phyloP scores from a whole-genome alignment of 192 early-diverging fungal genomes.

The Coemansia sp. region DNA sequence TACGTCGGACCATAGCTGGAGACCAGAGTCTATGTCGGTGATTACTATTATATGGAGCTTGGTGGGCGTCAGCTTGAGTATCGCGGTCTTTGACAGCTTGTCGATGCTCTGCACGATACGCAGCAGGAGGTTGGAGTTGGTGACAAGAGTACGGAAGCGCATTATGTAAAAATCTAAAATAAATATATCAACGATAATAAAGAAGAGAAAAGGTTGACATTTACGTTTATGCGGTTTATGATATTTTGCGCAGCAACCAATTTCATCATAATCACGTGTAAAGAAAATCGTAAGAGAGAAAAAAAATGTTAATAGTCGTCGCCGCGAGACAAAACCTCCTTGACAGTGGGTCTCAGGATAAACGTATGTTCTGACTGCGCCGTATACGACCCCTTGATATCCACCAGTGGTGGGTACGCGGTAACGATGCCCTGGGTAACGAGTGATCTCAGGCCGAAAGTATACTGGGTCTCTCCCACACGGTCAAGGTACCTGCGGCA shows the following conservation, averaged over 20 bases:
- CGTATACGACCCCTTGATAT: conserved; percentile 84
- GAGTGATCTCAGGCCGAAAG: conserved; percentile 80
- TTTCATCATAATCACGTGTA: background rate
- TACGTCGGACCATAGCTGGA: conserved; percentile 73
- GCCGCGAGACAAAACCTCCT: conserved; percentile 79
- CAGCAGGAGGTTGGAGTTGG: conserved; percentile 41
- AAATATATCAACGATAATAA: background rate
- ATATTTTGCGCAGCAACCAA: background rate
- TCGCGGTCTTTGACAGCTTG: conserved; percentile 67
- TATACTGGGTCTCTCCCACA: conserved; percentile 87
- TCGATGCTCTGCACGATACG: conserved; percentile 60
- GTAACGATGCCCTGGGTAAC: conserved; percentile 81
- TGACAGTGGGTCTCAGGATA: conserved; percentile 82
- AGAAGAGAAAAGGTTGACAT: background rate
- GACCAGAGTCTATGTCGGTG: conserved; percentile 58
- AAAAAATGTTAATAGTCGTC: conserved; percentile 61
- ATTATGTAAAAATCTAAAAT: conserved; percentile 8
- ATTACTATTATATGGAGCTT: conserved; percentile 67
- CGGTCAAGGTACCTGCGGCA: conserved; percentile 96
- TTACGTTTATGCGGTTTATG: background rate
- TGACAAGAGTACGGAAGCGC: conserved; percentile 31
- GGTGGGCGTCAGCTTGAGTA: conserved; percentile 64
- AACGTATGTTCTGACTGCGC: conserved; percentile 98
- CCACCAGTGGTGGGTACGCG: conserved; percentile 87
- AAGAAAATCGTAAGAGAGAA: background rate